These are phyloP conservation scores for Coffea humblotiana DNA, from an alignment of 305 asterid species.

Conservation along the genomic window DNA sequence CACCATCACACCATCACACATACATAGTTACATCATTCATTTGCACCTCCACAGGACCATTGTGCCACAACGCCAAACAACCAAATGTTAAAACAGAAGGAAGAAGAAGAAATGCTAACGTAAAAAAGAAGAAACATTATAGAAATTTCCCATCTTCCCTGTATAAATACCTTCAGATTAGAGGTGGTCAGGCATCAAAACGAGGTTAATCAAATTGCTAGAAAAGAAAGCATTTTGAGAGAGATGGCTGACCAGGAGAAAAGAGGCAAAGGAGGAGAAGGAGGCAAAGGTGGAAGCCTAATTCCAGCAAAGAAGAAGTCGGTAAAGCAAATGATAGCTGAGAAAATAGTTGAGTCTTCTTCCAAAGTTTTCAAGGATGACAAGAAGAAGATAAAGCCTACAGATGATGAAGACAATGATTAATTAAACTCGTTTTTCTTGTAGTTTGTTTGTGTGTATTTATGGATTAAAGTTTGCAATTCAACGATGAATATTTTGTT, in stretches of 20 bases:
- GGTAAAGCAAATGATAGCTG: slow-evolving; percentile 6
- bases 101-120: neutral
- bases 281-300: slow-evolving; percentile 1
- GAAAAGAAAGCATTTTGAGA: neutral
- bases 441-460: neutral
- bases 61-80: neutral
- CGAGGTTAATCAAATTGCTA: neutral
- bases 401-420: neutral
- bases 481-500: neutral
- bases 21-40: no score
- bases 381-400: slow-evolving; percentile 10
- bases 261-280: neutral
- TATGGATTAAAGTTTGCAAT: neutral
- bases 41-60: neutral
- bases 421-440: neutral
- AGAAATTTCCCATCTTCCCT: neutral
- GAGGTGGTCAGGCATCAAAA: neutral
- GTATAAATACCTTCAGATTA: neutral
- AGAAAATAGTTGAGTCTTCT: slow-evolving; percentile 1
- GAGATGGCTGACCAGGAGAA: neutral
- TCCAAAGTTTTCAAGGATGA: neutral
- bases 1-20: neutral
- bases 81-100: no score
- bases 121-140: neutral
- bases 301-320: slow-evolving; percentile 4